These are phyloP conservation scores for Cydonia oblonga DNA, from an alignment of 331 rosid genomes.

Conservation along the genomic window DNA sequence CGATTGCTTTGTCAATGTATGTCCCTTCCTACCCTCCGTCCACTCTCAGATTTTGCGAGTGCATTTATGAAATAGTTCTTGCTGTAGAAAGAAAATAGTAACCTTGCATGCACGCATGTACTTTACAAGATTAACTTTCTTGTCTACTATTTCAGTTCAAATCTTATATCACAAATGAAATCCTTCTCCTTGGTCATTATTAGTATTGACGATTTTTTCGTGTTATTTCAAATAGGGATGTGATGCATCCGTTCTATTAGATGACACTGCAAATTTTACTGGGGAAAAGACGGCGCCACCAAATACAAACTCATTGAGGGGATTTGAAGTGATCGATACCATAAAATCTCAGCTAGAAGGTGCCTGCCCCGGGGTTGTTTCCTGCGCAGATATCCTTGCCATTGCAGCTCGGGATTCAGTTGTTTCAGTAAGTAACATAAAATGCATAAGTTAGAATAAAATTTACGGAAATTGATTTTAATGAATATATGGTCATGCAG, in stretches of 20 bases:
- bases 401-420: slow-evolving; percentile 73
- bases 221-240: slow-evolving; percentile 47
- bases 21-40: slow-evolving; percentile 5
- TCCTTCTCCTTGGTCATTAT: not conserved
- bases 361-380: slow-evolving; percentile 64
- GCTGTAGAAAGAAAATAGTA: not conserved
- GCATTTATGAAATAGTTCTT: not conserved
- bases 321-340: slow-evolving; percentile 55
- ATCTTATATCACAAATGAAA: not conserved
- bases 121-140: not conserved
- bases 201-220: not conserved
- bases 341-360: slow-evolving; percentile 53
- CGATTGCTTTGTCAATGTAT: slow-evolving; percentile 69
- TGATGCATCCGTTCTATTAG: slow-evolving; percentile 70
- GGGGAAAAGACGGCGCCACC: slow-evolving; percentile 82
- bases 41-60: not conserved
- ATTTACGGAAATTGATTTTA: not conserved
- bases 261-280: slow-evolving; percentile 56
- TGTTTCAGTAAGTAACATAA: slow-evolving; percentile 27
- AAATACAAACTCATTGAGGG: slow-evolving; percentile 54
- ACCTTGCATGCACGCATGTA: not conserved
- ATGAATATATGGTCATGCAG: slow-evolving; percentile 10
- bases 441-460: not conserved
- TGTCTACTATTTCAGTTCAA: not conserved
- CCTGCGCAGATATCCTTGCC: slow-evolving; percentile 77